Base-by-base conservation (phyloP, 2,329 filamentous ascomycete species). In the Graphilbum sp. region DNA sequence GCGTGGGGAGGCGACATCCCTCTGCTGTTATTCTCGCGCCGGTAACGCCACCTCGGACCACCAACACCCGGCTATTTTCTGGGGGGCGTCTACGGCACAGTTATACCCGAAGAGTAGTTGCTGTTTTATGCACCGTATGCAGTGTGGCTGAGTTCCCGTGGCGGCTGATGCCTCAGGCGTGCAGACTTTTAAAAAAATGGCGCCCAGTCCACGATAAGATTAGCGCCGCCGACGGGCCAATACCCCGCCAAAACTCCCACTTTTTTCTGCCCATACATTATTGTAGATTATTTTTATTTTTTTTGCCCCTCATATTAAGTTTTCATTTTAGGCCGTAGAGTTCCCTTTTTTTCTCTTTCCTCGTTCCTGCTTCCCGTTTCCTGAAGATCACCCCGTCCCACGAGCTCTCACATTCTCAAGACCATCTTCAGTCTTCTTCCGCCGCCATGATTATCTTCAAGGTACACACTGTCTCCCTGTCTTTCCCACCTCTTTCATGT, bases 381-480 rank as follows among this genome's bases (percentile, higher is more conserved):
- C 19, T 16, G 16, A 34, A 35, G 27, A 33, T n/a, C n/a, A n/a
- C n/a, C n/a, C n/a, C n/a, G n/a, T n/a, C n/a, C 31, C 27, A 33
- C 31, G 21, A 21, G 17, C 12, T 30, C 23, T 27, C n/a, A n/a
- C n/a, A n/a, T n/a, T n/a, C n/a, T n/a, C n/a, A n/a, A n/a, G n/a
- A n/a, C n/a, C n/a, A n/a, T n/a, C n/a, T n/a, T n/a, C n/a, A n/a
- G n/a, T n/a, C n/a, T n/a, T n/a, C n/a, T n/a, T n/a, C 58, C 61
- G 61, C 53, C 70, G 79, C 63, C 53, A 84, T 84, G 79, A 68
- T 81, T 58, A 81, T 84, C 56, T 83, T 60, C 73, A 76, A 67
- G 62, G 78, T 81, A 59, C n/a, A n/a, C n/a, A n/a, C n/a, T n/a
- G n/a, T n/a, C n/a, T n/a, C n/a, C n/a, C n/a, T n/a, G n/a, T n/a